These are phyloP conservation scores for Chlamydomonas eustigma DNA, from an alignment of 139 green algal species.

Conservation along the genomic window DNA sequence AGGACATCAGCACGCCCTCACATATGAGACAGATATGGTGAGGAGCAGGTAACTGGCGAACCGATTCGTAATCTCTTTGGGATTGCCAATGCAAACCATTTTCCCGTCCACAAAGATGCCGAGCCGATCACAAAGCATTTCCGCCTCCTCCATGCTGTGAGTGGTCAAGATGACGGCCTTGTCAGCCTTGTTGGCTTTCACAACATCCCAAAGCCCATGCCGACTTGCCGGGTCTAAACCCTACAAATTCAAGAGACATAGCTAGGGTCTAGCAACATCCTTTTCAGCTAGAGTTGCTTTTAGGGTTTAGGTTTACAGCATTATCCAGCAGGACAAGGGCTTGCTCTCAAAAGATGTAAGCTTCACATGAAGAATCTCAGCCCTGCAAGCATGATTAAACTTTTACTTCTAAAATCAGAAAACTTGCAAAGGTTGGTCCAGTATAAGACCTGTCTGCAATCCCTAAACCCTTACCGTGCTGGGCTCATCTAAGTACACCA, in stretches of 20 bases:
- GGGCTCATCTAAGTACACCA: slow-evolving; percentile 63
- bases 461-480: slow-evolving; percentile 28
- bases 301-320: too few relatives aligned
- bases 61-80: slow-evolving; percentile 71
- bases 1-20: too few relatives aligned
- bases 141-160: slow-evolving; percentile 84
- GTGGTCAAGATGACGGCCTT: slow-evolving; percentile 83
- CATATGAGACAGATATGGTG: slow-evolving; percentile 64
- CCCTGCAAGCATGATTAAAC: too few relatives aligned
- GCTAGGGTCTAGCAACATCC: neutral
- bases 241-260: neutral
- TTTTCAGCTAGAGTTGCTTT: neutral
- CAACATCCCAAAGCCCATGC: slow-evolving; percentile 77
- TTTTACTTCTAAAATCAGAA: too few relatives aligned
- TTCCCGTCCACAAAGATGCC: slow-evolving; percentile 66
- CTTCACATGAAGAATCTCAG: too few relatives aligned
- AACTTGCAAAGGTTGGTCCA: too few relatives aligned
- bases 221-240: slow-evolving; percentile 72
- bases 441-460: too few relatives aligned
- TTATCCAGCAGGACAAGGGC: too few relatives aligned
- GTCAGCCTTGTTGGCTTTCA: slow-evolving; percentile 55
- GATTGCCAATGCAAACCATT: slow-evolving; percentile 85
- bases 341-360: too few relatives aligned
- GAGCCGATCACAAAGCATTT: slow-evolving; percentile 74
- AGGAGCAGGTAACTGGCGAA: slow-evolving; percentile 64